These are phyloP conservation scores for Inga oerstediana DNA, from an alignment of 306 rosid genomes.

Conservation along the genomic window DNA sequence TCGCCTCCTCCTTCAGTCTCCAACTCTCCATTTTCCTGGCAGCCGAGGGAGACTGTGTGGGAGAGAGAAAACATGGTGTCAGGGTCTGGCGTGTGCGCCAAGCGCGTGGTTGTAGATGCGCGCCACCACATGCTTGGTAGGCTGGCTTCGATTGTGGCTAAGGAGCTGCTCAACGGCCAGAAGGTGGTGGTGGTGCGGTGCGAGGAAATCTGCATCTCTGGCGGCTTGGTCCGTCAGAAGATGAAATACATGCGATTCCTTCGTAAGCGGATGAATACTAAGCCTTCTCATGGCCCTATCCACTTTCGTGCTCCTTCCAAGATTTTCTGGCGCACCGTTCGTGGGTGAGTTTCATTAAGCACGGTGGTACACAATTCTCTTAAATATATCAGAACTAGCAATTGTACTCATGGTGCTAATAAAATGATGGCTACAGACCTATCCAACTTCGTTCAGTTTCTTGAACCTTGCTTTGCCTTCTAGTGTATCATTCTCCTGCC, in stretches of 20 bases:
- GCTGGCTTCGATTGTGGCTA: conserved; percentile 26
- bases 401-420: background rate
- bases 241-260: conserved; percentile 32
- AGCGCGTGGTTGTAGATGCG: conserved; percentile 23
- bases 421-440: background rate
- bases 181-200: conserved; percentile 27
- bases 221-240: conserved; percentile 33
- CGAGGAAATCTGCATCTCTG: conserved; percentile 36
- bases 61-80: conserved; percentile 13
- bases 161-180: conserved; percentile 32
- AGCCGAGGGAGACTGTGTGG: background rate
- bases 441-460: background rate
- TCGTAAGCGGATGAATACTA: conserved; percentile 29
- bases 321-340: conserved; percentile 28
- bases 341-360: conserved; percentile 3
- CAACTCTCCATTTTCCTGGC: background rate
- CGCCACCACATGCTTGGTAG: conserved; percentile 32
- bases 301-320: conserved; percentile 23
- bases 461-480: background rate
- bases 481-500: background rate
- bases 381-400: background rate
- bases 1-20: background rate
- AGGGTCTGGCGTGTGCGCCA: conserved; percentile 16
- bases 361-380: background rate
- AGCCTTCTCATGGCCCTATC: conserved; percentile 28